Percentiles rank a stretch among this genome's conserved stretches.
Evolutionary conservation across 2,329 filamentous ascomycete genomes (phyloP).

Genomic region (Dothideomycetes sp.): DNA sequence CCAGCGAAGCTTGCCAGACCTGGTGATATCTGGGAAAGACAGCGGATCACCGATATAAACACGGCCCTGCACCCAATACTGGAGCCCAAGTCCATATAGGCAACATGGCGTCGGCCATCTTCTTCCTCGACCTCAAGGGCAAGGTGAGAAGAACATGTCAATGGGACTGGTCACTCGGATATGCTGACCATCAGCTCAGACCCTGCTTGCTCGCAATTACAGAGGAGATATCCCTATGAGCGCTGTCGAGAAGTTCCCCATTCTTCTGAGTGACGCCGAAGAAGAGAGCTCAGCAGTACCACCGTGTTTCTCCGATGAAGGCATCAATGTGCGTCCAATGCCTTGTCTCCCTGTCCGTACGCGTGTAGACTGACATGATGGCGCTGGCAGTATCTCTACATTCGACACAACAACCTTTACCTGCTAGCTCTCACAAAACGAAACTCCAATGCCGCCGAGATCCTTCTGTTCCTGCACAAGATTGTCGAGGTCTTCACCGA

Average conservation of each 20-base stretch:
- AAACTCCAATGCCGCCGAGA: slow-evolving; percentile 97
- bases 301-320: slow-evolving; percentile 95
- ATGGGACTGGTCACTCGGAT: not conserved
- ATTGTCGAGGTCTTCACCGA: slow-evolving; percentile 98
- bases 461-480: slow-evolving; percentile 95
- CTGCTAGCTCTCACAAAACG: slow-evolving; percentile 95
- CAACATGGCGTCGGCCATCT: slow-evolving; percentile 89
- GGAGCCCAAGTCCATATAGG: too few relatives aligned
- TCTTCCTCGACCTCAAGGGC: slow-evolving; percentile 99
- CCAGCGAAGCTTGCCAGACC: too few relatives aligned
- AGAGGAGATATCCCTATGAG: slow-evolving; percentile 98
- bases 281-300: slow-evolving; percentile 97
- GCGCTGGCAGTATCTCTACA: slow-evolving; percentile 75
- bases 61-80: too few relatives aligned
- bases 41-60: too few relatives aligned
- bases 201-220: slow-evolving; percentile 96
- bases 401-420: slow-evolving; percentile 98
- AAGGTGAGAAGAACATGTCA: too few relatives aligned
- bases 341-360: too few relatives aligned
- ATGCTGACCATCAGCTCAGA: slow-evolving; percentile 41
- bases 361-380: slow-evolving; percentile 6
- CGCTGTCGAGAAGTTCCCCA: slow-evolving; percentile 93
- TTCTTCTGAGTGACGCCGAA: slow-evolving; percentile 94
- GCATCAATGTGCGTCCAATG: slow-evolving; percentile 72
- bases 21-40: too few relatives aligned